Percentiles rank a stretch among this genome's conserved stretches.
These are phyloP conservation scores for Carex parvula DNA, from an alignment of 176 grass and related monocot species.

Conservation along the genomic window DNA sequence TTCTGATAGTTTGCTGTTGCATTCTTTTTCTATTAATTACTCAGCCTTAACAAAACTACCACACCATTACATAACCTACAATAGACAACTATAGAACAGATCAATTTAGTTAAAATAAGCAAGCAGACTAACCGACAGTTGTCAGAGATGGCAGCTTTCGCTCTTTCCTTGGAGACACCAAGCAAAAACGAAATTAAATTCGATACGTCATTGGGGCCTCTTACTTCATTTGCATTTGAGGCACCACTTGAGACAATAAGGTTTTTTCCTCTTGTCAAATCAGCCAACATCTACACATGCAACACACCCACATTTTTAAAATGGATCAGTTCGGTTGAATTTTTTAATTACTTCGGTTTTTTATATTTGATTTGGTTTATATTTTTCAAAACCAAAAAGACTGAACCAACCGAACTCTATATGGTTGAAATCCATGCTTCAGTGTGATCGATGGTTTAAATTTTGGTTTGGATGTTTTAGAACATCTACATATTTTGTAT, in stretches of 20 bases:
- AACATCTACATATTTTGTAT: too few species aligned
- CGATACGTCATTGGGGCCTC: constrained; percentile 70
- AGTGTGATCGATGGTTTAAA: too few species aligned
- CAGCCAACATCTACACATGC: constrained; percentile 47
- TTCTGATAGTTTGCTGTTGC: not conserved
- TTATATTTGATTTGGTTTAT: too few species aligned
- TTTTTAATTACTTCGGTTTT: too few species aligned
- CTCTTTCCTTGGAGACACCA: constrained; percentile 62
- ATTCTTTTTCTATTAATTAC: not conserved
- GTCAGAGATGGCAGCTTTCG: constrained; percentile 55
- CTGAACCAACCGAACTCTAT: too few species aligned
- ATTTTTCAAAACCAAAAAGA: too few species aligned
- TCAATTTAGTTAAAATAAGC: not conserved
- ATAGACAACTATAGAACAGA: not conserved
- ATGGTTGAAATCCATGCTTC: too few species aligned
- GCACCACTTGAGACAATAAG: constrained; percentile 83
- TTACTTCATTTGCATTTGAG: constrained; percentile 47
- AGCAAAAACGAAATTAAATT: constrained; percentile 70
- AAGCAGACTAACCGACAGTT: constrained; percentile 55
- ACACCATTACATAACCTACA: not conserved
- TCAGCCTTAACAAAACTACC: not conserved
- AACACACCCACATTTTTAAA: not conserved
- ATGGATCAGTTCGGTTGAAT: too few species aligned
- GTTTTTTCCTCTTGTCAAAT: constrained; percentile 82
- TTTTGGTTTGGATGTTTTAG: too few species aligned